Conservation (phyloP, 2,329 filamentous ascomycete species). For the Stagonosporopsis vannaccii region DNA sequence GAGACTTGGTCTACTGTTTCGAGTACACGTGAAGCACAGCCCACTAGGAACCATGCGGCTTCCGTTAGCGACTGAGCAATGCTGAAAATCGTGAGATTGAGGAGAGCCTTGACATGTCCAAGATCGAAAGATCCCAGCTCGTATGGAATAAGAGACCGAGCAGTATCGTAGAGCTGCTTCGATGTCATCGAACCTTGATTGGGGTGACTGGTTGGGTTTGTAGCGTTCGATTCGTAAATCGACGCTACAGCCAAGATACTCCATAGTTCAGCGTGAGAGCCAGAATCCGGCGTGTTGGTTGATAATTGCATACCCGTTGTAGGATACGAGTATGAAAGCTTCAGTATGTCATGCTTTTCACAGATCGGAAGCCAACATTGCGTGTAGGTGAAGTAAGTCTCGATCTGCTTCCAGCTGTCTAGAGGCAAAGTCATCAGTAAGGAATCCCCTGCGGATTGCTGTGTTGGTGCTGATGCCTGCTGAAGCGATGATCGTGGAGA, state of each 20-base stretch:
- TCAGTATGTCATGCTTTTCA: constrained; percentile 69
- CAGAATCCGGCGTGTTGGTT: constrained; percentile 34
- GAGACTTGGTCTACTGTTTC: constrained; percentile 51
- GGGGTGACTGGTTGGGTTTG: constrained; percentile 6
- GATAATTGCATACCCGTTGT: constrained; percentile 49
- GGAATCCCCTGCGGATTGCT: background rate
- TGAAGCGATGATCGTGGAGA: constrained; percentile 1
- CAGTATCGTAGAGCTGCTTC: constrained; percentile 35
- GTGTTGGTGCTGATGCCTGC: background rate
- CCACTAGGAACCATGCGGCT: constrained; percentile 70
- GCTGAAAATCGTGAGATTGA: constrained; percentile 66
- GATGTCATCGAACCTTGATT: constrained; percentile 18
- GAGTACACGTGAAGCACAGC: constrained; percentile 66
- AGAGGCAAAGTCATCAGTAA: constrained; percentile 52
- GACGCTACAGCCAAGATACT: constrained; percentile 54
- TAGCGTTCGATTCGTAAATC: constrained; percentile 31
- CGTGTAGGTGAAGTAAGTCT: constrained; percentile 77
- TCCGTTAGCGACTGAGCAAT: constrained; percentile 65
- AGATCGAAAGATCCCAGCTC: constrained; percentile 45
- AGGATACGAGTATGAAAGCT: constrained; percentile 63
- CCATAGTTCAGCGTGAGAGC: constrained; percentile 56
- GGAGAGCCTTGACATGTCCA: constrained; percentile 53
- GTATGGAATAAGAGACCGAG: constrained; percentile 40
- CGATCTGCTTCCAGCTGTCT: constrained; percentile 68
- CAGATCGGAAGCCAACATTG: constrained; percentile 79